A percentile compares a stretch with the other conserved stretches of the same genome.
Evolutionary conservation across 768 basidiomycete species (phyloP).

Genomic region (Leucocoprinus leucothites): DNA sequence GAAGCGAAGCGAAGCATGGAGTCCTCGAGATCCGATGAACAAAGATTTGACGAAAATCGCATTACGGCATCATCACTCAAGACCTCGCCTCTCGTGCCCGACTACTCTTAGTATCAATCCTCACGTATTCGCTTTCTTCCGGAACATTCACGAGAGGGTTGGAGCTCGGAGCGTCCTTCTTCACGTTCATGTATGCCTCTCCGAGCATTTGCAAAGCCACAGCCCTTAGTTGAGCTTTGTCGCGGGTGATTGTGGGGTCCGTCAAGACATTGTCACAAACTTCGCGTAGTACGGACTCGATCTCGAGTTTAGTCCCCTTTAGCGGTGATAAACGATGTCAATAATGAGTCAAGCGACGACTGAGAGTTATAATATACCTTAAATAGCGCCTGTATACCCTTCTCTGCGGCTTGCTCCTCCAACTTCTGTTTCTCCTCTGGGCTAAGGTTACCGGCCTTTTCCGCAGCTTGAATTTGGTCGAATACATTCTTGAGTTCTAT

Average conservation of each 20-base stretch:
- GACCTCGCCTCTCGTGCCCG: constrained; percentile 32
- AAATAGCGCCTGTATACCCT: constrained; percentile 87
- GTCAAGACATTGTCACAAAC: constrained; percentile 80
- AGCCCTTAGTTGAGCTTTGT: constrained; percentile 70
- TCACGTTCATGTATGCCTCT: constrained; percentile 69
- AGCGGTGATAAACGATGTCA: background rate
- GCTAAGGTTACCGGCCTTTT: constrained; percentile 75
- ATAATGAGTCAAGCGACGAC: background rate
- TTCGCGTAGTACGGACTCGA: constrained; percentile 86
- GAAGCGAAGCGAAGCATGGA: background rate
- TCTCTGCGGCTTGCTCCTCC: constrained; percentile 92
- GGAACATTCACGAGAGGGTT: constrained; percentile 17
- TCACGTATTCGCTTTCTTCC: constrained; percentile 79
- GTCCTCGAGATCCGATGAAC: background rate
- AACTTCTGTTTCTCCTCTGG: constrained; percentile 79
- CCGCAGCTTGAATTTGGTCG: constrained; percentile 88
- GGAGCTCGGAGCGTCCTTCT: constrained; percentile 49
- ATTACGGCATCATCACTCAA: background rate
- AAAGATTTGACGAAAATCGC: background rate
- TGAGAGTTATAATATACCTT: constrained; percentile 49
- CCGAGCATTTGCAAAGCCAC: constrained; percentile 83
- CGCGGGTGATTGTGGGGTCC: constrained; percentile 47
- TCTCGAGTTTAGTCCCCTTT: constrained; percentile 87
- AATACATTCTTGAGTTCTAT: constrained; percentile 89
- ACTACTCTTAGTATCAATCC: constrained; percentile 72